Conservation (phyloP, 495 filamentous ascomycete species). For the Cercophora sp. region DNA sequence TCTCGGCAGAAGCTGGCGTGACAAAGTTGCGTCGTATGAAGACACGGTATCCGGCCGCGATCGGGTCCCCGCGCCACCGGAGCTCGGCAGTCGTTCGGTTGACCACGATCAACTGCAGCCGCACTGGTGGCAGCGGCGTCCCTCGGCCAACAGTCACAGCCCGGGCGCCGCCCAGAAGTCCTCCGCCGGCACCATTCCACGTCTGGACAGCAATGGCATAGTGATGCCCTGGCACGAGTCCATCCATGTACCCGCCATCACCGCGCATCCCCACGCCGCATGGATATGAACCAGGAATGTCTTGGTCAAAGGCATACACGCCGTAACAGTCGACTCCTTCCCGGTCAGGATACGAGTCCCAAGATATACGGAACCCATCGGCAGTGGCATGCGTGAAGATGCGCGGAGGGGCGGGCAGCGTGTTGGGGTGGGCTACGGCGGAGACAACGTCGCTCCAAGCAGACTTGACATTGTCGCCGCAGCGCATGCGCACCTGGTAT, state of each 20-base stretch:
- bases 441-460: conserved; percentile 12
- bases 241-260: not conserved
- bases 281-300: conserved; percentile 11
- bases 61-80: conserved; percentile 2
- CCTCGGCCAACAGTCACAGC: conserved; percentile 17
- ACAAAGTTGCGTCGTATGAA: not conserved
- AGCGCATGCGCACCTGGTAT: conserved; percentile 18
- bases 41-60: conserved; percentile 8
- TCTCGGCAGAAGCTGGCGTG: not conserved
- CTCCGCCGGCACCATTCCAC: conserved; percentile 16
- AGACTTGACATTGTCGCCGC: conserved; percentile 14
- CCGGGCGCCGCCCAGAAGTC: conserved; percentile 2
- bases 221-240: conserved; percentile 13
- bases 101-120: not conserved
- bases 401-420: conserved; percentile 10
- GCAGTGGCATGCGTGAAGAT: conserved; percentile 13
- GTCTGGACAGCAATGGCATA: conserved; percentile 16
- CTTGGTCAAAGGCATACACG: conserved; percentile 7
- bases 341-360: conserved; percentile 5
- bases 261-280: conserved; percentile 8
- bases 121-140: not conserved
- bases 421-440: conserved; percentile 14
- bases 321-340: conserved; percentile 19
- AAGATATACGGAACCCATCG: conserved; percentile 9
- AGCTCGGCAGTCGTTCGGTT: conserved; percentile 6